Conservation (phyloP, 257 asterid species). For the Petunia secreta region DNA sequence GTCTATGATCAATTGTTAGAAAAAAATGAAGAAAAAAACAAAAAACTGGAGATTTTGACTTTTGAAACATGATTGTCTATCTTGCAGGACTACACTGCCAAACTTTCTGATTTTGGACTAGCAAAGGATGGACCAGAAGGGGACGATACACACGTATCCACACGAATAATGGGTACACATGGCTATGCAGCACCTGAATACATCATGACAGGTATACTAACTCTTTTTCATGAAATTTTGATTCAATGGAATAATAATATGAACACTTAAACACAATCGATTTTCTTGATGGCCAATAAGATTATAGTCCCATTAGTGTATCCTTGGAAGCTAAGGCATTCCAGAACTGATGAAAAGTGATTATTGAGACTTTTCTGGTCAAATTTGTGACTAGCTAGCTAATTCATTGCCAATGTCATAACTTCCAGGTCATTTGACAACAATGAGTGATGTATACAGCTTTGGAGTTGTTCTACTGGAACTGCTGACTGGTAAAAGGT, state of each 20-base stretch:
- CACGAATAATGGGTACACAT: slow-evolving; percentile 28
- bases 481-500: slow-evolving; percentile 26
- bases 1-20: neutral
- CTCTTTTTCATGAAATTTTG: neutral
- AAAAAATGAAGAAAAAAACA: neutral
- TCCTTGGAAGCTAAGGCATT: neutral
- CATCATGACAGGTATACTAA: slow-evolving; percentile 27
- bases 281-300: neutral
- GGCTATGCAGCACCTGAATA: slow-evolving; percentile 31
- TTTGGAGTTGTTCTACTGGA: slow-evolving; percentile 28
- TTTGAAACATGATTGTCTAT: neutral
- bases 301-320: neutral
- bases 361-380: neutral
- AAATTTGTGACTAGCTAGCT: neutral
- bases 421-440: slow-evolving; percentile 29
- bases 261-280: neutral
- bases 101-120: slow-evolving; percentile 28
- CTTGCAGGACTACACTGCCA: slow-evolving; percentile 26
- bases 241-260: neutral
- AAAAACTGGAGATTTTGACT: neutral
- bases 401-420: neutral
- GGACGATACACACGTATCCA: slow-evolving; percentile 27
- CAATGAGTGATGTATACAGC: slow-evolving; percentile 29
- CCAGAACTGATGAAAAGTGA: neutral
- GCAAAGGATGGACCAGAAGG: slow-evolving; percentile 31